Evolutionary conservation across 495 filamentous ascomycete species (phyloP), one percentile per base, ranked within the genome.

Genomic region (Aspergillus asperescens): DNA sequence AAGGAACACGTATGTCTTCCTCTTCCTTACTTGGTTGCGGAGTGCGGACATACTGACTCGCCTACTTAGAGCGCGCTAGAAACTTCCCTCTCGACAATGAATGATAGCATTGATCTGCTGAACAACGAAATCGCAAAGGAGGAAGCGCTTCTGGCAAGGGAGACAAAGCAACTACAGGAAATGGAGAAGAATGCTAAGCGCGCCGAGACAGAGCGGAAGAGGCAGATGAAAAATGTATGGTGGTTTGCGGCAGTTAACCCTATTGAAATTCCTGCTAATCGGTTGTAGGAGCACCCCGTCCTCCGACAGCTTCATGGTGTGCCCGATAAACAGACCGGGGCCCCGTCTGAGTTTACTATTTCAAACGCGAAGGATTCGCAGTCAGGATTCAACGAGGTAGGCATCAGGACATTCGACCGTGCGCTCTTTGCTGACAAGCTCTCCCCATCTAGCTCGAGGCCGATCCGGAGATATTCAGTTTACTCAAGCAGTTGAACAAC

Each of bases 141-240:
- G 54, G 71, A 81, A 53, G 64, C 65, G 5, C 55, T 71, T 15
- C 71, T 86, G 12, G 72, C 72, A 23, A 62, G 68, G 9, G 82
- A 85, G 44, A 69, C 62, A 38, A 69, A 68, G 27, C 62, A 73
- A 8, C 54, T 82, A 10, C 72, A 74, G 31, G 65, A 74, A 35
- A 69, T 85, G 62, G 75, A 83, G 61, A 71, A 68, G 34, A 78
- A 83, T 59, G 74, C 76, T 23, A 77, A 75, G 56, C 61, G 67
- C 12, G 77, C 75, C 24, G 73, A 77, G 48, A 48, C 58, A 20
- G 63, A 73, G 50, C 67, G 70, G 48, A 77, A 74, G 54, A 59
- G 73, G 38, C 68, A 73, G 49, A 65, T 64, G 52, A 75, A 72
- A 39, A 78, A 77, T 55, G 74, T 77, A 62, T 41, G 69, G 39